Evolutionary conservation across 2,329 filamentous ascomycete genomes (phyloP), one percentile per base, ranked within the genome.

Genomic region (Fusarium lyarnte): DNA sequence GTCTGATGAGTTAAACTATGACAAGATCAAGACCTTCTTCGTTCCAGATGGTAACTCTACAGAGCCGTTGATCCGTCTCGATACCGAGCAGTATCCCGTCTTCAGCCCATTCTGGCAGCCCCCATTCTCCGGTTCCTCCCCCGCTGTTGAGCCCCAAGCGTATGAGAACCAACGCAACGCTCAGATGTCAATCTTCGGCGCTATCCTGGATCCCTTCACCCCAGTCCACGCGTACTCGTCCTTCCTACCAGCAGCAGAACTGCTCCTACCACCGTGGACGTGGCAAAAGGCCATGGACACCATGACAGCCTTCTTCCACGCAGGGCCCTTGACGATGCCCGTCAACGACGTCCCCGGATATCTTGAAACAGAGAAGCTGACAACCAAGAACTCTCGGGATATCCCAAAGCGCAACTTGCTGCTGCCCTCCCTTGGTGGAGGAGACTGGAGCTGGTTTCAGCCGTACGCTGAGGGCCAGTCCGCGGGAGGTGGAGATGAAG

Each of bases 301-400:
- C 4, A 85, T 85, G 78, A 82, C 78, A 0, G 82, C 82, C 1
- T 85, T 85, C 57, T 84, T 84, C 69, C 80, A 81, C 52, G 58
- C 77, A 1, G 84, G 84, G 0, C 84, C 82, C 1, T 16, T 82
- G 33, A 69, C 78, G 0, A 43, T 82, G 11, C 73, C 76, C 6
- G 55, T 59, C 16, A 39, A 38, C 1, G 71, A 79, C 14, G 69
- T 80, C 11, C 53, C n/a, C 17, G 71, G 72, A 1, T 45, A 61
- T 8, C 10, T 31, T 0, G 53, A 63, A 19, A 3, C 43, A 5
- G 58, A 51, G 6, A 52, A 38, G 3, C 35, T 43, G 6, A 55
- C 42, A 0, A 59, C 16, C 25, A 63, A 27, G 7, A 49, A 49
- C 3, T 21, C 60, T 16, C 58, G 38, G 0, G 58, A 66, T 7